Conservation (phyloP, 176 grass and related monocot species). For the Chloris gayana region DNA sequence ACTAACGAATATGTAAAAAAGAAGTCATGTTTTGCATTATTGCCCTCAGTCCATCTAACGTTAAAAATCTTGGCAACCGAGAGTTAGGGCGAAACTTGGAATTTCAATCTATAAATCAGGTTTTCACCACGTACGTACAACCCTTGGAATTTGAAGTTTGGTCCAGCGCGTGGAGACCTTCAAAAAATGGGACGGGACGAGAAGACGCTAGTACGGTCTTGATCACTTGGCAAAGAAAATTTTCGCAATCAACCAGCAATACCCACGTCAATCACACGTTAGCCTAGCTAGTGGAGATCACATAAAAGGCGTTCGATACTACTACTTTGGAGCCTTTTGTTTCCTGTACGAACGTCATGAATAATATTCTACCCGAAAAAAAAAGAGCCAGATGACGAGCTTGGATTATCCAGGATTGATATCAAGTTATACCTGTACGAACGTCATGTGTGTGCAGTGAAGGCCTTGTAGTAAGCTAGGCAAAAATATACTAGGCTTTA, state of each 20-base stretch:
- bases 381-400: not conserved
- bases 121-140: not conserved
- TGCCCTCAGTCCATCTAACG: no score
- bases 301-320: not conserved
- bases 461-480: no score
- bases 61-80: no score
- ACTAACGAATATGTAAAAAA: no score
- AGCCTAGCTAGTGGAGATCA: not conserved
- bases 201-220: constrained; percentile 5
- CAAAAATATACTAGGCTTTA: no score
- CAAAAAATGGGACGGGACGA: constrained; percentile 14
- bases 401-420: no score
- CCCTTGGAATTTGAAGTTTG: not conserved
- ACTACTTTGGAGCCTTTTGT: not conserved
- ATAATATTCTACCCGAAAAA: not conserved
- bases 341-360: not conserved
- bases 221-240: constrained; percentile 36
- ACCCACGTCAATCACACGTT: constrained; percentile 35
- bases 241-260: constrained; percentile 1
- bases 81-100: no score
- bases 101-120: no score
- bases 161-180: constrained; percentile 5
- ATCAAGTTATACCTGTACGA: not conserved
- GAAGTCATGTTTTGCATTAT: no score
- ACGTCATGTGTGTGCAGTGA: not conserved